phyloP scores from a whole-genome alignment of 1,284 basidiomycete genomes.

The Hypsizygus ulmarius region DNA sequence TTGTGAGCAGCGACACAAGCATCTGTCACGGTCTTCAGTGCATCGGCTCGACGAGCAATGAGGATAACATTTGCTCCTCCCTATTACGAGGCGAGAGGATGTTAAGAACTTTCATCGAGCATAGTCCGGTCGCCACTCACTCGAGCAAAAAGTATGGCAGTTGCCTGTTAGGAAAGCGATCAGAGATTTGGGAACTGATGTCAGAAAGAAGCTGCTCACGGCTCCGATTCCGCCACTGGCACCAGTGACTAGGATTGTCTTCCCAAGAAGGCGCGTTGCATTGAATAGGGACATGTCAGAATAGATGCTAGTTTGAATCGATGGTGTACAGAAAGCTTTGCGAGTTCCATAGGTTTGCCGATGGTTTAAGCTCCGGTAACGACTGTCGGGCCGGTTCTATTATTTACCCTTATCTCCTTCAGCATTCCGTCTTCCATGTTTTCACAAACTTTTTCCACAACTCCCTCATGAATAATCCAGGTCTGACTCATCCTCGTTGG shows the following conservation, averaged over 20 bases:
- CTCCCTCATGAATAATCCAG: background rate
- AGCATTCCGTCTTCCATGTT: background rate
- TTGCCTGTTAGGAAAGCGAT: constrained; percentile 49
- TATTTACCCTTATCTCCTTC: background rate
- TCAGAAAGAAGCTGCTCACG: constrained; percentile 36
- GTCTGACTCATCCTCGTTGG: constrained; percentile 41
- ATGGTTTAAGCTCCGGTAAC: too few relatives aligned
- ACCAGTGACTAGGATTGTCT: constrained; percentile 86
- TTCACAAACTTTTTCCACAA: too few relatives aligned
- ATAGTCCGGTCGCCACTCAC: constrained; percentile 33
- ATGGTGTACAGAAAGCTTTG: background rate
- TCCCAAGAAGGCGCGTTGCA: constrained; percentile 71
- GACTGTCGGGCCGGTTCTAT: background rate
- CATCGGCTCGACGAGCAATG: constrained; percentile 66
- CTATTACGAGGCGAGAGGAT: constrained; percentile 32
- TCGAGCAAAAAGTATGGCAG: constrained; percentile 83
- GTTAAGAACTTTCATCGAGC: background rate
- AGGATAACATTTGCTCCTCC: constrained; percentile 79
- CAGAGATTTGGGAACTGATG: constrained; percentile 13
- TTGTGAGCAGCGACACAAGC: constrained; percentile 70
- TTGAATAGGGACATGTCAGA: constrained; percentile 74
- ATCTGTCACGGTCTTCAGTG: constrained; percentile 60
- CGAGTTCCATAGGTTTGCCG: background rate
- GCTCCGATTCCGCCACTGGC: constrained; percentile 84
- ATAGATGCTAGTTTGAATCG: background rate